Conservation (phyloP, 2,329 filamentous ascomycete species). For the Sporothrix variecibatus region DNA sequence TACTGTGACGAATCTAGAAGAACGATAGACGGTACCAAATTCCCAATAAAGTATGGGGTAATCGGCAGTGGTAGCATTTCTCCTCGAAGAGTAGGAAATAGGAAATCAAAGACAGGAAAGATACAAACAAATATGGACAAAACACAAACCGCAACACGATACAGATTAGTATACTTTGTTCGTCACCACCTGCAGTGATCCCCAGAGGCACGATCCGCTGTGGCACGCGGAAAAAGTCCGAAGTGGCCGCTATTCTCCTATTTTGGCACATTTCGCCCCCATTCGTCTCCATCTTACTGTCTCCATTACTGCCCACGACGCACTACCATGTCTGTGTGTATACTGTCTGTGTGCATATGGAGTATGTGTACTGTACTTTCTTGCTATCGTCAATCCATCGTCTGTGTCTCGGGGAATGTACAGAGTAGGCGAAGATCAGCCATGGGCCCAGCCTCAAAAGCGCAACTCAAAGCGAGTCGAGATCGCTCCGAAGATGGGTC, state of each 20-base stretch:
- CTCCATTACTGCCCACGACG: neutral
- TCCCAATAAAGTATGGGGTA: neutral
- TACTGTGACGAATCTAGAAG: neutral
- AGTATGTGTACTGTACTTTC: no score
- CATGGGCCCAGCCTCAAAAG: neutral
- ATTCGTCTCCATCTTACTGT: neutral
- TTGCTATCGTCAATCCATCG: neutral
- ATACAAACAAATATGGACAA: neutral
- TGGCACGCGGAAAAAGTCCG: neutral
- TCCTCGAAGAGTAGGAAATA: neutral
- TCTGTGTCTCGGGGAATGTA: conserved; percentile 1
- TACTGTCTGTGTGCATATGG: no score
- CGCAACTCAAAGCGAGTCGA: neutral
- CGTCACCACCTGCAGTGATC: neutral
- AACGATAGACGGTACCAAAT: neutral
- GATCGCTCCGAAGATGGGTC: neutral
- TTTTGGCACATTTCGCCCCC: neutral
- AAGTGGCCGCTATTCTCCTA: neutral
- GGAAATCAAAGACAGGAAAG: neutral
- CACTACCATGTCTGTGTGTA: neutral
- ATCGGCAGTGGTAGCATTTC: neutral
- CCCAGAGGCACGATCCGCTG: neutral
- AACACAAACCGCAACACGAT: neutral
- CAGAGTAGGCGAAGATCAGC: neutral
- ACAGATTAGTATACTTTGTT: neutral